Percentiles rank a stretch among this genome's conserved stretches.
phyloP scores from a whole-genome alignment of 2,329 filamentous ascomycete species.

The Raffaelea arxii region DNA sequence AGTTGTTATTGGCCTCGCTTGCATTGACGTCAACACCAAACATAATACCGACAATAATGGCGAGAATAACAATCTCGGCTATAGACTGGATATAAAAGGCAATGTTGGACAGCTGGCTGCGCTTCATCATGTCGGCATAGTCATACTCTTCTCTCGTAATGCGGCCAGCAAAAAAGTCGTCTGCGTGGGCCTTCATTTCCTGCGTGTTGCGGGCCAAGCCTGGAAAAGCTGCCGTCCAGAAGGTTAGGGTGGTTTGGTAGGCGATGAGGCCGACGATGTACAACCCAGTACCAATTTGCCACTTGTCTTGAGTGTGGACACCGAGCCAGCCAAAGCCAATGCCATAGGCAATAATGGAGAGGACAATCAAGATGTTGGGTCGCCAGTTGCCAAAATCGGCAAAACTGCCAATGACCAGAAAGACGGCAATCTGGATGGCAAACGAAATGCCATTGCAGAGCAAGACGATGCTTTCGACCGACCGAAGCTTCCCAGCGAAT shows the following conservation, averaged over 20 bases:
- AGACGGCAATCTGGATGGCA: slow-evolving; percentile 13
- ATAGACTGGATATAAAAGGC: slow-evolving; percentile 1
- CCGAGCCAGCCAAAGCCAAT: slow-evolving; percentile 3
- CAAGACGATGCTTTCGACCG: slow-evolving; percentile 7
- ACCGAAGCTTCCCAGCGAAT: not conserved
- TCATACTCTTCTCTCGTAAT: slow-evolving; percentile 2
- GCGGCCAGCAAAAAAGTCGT: not conserved
- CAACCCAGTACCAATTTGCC: not conserved
- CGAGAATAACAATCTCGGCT: slow-evolving; percentile 2
- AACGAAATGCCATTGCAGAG: slow-evolving; percentile 15
- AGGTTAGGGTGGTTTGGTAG: slow-evolving; percentile 3
- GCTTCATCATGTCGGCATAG: slow-evolving; percentile 2
- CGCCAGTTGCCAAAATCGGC: slow-evolving; percentile 16
- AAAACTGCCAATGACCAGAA: slow-evolving; percentile 14
- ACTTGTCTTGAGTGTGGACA: not conserved
- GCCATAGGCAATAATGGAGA: not conserved
- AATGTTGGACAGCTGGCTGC: slow-evolving; percentile 3
- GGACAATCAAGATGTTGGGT: slow-evolving; percentile 14
- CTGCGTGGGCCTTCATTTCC: not conserved
- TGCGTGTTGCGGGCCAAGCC: slow-evolving; percentile 1
- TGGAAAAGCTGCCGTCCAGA: slow-evolving; percentile 2
- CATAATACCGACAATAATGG: slow-evolving; percentile 2
- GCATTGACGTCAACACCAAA: slow-evolving; percentile 2
- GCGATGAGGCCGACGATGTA: slow-evolving; percentile 4
- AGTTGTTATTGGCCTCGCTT: slow-evolving; percentile 1